Base-by-base conservation (phyloP, 164 flowering plant species). In the Akebia trifoliata region DNA sequence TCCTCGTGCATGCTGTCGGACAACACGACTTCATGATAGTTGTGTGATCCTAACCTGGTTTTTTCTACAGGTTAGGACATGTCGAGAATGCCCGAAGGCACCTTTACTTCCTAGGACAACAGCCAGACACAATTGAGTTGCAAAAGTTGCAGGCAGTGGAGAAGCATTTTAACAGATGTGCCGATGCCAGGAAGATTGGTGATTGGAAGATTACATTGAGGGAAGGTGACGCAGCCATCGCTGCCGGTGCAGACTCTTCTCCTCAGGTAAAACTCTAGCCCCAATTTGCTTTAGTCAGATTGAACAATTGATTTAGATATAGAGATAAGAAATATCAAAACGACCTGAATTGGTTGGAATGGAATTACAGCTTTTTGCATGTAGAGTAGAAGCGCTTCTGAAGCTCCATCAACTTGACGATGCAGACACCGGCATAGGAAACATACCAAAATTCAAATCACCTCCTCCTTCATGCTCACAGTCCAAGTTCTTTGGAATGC, bases 211-310 rank as follows among this genome's bases (percentile, higher is more conserved):
- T 76, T 54, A 69, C 66, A 22, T 56, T 92, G 54, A 78, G 82
- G 68, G 98, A 88, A 76, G 72, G 74, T n/a, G 89, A 92, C 62
- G 93, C 89, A 32, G 85, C 98, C 43, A 77, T 88, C 56, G 74
- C 85, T 34, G 76, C 73, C 28, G 98, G 93, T 51, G 93, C 87
- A 32, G 93, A 86, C 26, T 72, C 77, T 45, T 88, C 81, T 62
- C 91, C 87, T 65, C 96, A 85, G 86, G 98, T 89, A 48, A 55
- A 30, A 44, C 21, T 38, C 9, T 38, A n/a, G n/a, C n/a, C n/a
- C n/a, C n/a, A n/a, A n/a, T n/a, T n/a, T n/a, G n/a, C n/a, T n/a
- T n/a, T n/a, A n/a, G n/a, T n/a, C n/a, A n/a, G n/a, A n/a, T n/a
- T n/a, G n/a, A n/a, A n/a, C n/a, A n/a, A n/a, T n/a, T n/a, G n/a